A percentile compares a stretch with the other conserved stretches of the same genome.
Conservation (phyloP, 78 protist genomes). For the Creolimax fragrantissima region DNA sequence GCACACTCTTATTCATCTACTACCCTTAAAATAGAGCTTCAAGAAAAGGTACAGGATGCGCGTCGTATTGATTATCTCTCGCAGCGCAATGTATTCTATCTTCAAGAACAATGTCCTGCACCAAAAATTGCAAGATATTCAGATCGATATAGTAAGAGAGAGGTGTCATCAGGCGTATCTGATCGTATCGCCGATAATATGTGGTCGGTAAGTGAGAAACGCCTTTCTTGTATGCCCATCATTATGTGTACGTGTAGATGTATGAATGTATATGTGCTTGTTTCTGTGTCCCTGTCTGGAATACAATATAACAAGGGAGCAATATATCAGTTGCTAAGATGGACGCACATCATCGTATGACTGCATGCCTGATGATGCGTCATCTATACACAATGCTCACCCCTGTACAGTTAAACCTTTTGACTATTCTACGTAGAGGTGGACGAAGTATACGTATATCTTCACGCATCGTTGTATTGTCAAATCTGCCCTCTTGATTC, state of each 20-base stretch:
- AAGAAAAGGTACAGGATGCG: neutral
- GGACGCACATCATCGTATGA: too few relatives aligned
- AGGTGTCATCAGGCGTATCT: neutral
- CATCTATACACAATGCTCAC: too few relatives aligned
- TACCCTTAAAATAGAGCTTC: neutral
- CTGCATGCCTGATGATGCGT: too few relatives aligned
- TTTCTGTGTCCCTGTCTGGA: neutral
- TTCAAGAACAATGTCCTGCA: neutral
- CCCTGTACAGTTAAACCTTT: too few relatives aligned
- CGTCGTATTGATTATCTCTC: neutral
- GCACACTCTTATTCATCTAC: neutral
- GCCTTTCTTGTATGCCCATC: neutral
- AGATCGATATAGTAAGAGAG: neutral
- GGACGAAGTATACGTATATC: too few relatives aligned
- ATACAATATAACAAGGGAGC: too few relatives aligned
- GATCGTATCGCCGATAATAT: neutral
- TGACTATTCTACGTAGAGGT: too few relatives aligned
- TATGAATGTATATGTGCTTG: neutral
- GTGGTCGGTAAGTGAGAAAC: neutral
- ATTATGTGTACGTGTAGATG: neutral
- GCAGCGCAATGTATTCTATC: neutral
- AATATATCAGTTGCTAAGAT: too few relatives aligned
- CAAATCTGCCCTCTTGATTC: too few relatives aligned
- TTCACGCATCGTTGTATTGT: too few relatives aligned
- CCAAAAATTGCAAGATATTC: neutral